Conservation (phyloP, 169 alveolate genomes). For the Cryptosporidium sp. region DNA sequence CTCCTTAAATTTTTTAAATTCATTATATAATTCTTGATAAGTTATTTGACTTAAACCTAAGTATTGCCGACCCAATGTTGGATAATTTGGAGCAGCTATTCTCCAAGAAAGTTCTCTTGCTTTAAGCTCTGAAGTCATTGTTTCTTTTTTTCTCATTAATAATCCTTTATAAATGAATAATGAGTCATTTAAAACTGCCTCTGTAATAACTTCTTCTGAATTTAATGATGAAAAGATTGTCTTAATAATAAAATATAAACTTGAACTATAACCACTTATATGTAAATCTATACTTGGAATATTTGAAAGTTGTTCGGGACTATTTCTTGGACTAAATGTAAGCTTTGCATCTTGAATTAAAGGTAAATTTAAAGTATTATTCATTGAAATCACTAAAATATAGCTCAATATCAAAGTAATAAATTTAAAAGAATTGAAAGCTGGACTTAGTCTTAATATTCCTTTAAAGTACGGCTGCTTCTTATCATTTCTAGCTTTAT, state of each 20-base stretch:
- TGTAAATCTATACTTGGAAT: not conserved
- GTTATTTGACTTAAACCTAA: not conserved
- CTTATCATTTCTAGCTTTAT: conserved; percentile 18
- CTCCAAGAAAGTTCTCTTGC: conserved; percentile 54
- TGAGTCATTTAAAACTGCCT: not conserved
- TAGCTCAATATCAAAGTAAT: conserved; percentile 1
- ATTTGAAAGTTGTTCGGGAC: conserved; percentile 1
- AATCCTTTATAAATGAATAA: not conserved
- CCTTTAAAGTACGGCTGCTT: conserved; percentile 46
- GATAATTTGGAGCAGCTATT: conserved; percentile 37
- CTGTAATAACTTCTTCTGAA: conserved; percentile 16
- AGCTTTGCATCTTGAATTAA: conserved; percentile 30
- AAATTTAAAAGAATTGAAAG: not conserved
- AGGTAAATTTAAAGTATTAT: not conserved
- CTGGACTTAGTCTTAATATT: conserved; percentile 3
- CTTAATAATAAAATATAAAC: not conserved
- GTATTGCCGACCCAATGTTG: conserved; percentile 3
- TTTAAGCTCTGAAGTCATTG: conserved; percentile 19
- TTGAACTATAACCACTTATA: conserved; percentile 23
- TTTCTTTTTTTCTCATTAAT: conserved; percentile 2
- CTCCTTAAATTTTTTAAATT: conserved; percentile 5
- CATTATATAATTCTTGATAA: not conserved
- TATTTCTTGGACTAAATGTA: not conserved
- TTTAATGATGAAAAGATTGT: conserved; percentile 7
- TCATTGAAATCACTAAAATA: conserved; percentile 2